Conservation (phyloP, 225 moss, liverwort and hornwort genomes). For the Sphagnum contortum region DNA sequence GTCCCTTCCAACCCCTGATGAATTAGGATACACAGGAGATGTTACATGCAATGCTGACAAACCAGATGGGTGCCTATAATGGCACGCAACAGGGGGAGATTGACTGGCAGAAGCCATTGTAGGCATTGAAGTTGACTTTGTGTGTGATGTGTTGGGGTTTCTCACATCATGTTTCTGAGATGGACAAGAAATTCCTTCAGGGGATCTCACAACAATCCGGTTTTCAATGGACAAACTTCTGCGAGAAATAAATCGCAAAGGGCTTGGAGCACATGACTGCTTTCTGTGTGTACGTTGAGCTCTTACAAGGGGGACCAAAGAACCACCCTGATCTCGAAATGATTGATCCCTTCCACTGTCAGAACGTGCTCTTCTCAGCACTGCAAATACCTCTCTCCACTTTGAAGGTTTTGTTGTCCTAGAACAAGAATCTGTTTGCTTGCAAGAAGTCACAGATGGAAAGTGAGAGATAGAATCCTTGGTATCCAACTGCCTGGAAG, state of each 20-base stretch:
- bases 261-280: slow-evolving; percentile 29
- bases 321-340: slow-evolving; percentile 31
- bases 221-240: slow-evolving; percentile 30
- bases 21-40: slow-evolving; percentile 43
- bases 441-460: slow-evolving; percentile 10
- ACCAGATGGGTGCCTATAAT: slow-evolving; percentile 16
- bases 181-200: not conserved
- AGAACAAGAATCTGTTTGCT: slow-evolving; percentile 13
- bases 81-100: slow-evolving; percentile 9
- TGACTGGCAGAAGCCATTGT: too few species aligned
- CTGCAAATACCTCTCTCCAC: slow-evolving; percentile 81
- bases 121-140: too few species aligned
- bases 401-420: slow-evolving; percentile 55
- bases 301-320: slow-evolving; percentile 24
- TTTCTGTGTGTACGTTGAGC: slow-evolving; percentile 19
- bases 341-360: slow-evolving; percentile 71
- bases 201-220: slow-evolving; percentile 8
- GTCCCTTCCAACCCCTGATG: slow-evolving; percentile 12
- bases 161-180: too few species aligned
- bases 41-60: slow-evolving; percentile 39
- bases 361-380: slow-evolving; percentile 69
- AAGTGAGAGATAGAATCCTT: not conserved
- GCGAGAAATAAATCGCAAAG: slow-evolving; percentile 45
- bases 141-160: too few species aligned
- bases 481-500: slow-evolving; percentile 37